These are phyloP conservation scores for Macrolepiota albuminosa DNA, from an alignment of 768 basidiomycete species.

Conservation along the genomic window DNA sequence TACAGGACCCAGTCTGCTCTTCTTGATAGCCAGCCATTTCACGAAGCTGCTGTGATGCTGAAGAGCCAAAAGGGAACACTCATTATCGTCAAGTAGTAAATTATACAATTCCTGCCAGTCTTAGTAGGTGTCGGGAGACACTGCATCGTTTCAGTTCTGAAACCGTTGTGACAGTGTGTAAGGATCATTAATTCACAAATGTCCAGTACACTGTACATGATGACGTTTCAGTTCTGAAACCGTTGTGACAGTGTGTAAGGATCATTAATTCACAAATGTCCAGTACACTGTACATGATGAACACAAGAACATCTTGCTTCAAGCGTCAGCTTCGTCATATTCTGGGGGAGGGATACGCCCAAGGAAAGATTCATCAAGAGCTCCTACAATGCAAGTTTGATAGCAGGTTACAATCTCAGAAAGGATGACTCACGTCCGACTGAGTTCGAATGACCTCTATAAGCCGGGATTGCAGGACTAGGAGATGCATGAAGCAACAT, in stretches of 20 bases:
- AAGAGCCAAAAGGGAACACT: background rate
- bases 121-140: background rate
- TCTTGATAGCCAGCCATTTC: background rate
- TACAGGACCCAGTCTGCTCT: background rate
- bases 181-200: background rate
- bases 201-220: background rate
- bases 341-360: conserved; percentile 12
- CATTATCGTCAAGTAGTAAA: background rate
- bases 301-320: background rate
- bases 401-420: background rate
- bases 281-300: background rate
- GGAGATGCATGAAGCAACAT: conserved; percentile 30
- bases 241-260: too few relatives aligned
- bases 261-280: background rate
- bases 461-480: conserved; percentile 39
- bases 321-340: background rate
- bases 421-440: conserved; percentile 31
- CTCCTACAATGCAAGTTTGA: conserved; percentile 20
- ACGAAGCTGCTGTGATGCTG: background rate
- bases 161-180: too few relatives aligned
- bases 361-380: conserved; percentile 38
- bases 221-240: background rate
- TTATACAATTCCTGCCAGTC: background rate
- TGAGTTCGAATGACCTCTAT: conserved; percentile 30
- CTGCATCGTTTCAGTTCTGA: background rate